These are phyloP conservation scores for Lunasporangiospora selenospora DNA, from an alignment of 192 early-diverging fungal genomes.

Conservation along the genomic window DNA sequence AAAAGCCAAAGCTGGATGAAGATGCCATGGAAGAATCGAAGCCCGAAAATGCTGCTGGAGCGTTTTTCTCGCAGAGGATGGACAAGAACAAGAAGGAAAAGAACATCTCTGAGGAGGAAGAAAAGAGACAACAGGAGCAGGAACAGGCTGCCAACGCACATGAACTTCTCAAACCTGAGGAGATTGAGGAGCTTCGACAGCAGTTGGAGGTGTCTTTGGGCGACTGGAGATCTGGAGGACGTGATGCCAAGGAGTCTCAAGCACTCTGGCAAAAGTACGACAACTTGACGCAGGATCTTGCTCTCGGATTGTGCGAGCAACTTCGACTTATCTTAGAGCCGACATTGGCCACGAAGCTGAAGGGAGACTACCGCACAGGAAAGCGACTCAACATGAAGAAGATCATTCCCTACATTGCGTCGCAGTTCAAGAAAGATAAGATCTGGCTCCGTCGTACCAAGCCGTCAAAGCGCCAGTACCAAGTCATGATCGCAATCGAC, in stretches of 20 bases:
- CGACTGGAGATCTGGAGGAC: conserved; percentile 74
- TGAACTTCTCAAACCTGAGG: conserved; percentile 57
- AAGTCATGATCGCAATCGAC: conserved; percentile 97
- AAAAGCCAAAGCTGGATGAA: conserved; percentile 39
- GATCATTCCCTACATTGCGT: conserved; percentile 99
- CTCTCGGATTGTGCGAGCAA: conserved; percentile 92
- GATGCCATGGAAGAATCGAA: conserved; percentile 51
- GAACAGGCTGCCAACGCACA: conserved; percentile 38
- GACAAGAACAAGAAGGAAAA: conserved; percentile 39
- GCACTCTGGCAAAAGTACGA: conserved; percentile 93
- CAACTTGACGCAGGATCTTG: conserved; percentile 87
- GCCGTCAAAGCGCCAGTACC: conserved; percentile 96
- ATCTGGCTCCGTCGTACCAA: conserved; percentile 99
- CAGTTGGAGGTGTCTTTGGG: conserved; percentile 81
- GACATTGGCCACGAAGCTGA: conserved; percentile 94
- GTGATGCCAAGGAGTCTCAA: conserved; percentile 65
- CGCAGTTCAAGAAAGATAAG: conserved; percentile 99
- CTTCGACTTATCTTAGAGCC: conserved; percentile 96
- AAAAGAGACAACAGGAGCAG: conserved; percentile 27
- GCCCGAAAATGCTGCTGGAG: conserved; percentile 41
- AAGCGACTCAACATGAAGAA: conserved; percentile 99
- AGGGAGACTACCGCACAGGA: conserved; percentile 97
- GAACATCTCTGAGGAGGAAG: conserved; percentile 46
- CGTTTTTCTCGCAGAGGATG: conserved; percentile 49
- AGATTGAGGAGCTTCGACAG: conserved; percentile 77